Evolutionary conservation across 2,329 filamentous ascomycete genomes (phyloP).

Genomic region (Penicillium sp.): DNA sequence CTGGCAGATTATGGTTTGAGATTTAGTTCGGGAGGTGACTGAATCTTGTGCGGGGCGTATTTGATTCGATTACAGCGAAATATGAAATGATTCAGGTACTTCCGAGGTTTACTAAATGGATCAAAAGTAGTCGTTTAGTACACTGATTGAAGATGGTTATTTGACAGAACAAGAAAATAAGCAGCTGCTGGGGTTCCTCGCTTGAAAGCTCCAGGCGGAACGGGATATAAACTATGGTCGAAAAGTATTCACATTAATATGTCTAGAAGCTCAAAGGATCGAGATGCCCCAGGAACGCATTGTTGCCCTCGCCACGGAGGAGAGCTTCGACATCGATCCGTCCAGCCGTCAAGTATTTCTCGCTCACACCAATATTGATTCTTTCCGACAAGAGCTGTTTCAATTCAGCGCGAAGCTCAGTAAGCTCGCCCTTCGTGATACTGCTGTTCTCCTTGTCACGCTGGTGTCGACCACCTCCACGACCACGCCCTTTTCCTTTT

Average conservation of each 20-base stretch:
- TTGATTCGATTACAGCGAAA: no score
- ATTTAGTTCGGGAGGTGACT: no score
- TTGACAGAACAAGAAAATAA: background rate
- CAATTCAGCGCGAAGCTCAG: conserved; percentile 71
- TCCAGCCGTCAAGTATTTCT: conserved; percentile 81
- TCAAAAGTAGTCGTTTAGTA: no score
- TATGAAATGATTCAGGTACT: no score
- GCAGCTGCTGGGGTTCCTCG: background rate
- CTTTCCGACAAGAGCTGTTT: conserved; percentile 70
- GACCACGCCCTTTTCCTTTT: conserved; percentile 68
- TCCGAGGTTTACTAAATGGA: no score
- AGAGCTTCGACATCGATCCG: conserved; percentile 79
- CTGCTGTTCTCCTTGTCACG: conserved; percentile 72
- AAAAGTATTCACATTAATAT: background rate
- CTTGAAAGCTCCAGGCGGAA: background rate
- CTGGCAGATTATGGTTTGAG: background rate
- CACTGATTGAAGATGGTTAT: background rate
- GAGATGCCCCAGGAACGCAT: conserved; percentile 67
- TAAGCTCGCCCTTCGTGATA: conserved; percentile 75
- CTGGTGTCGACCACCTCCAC: conserved; percentile 73
- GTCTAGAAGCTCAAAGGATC: conserved; percentile 48
- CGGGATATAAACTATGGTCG: background rate
- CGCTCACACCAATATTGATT: conserved; percentile 86
- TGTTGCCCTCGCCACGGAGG: conserved; percentile 66
- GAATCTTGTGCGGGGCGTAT: no score